A percentile compares a stretch with the other conserved stretches of the same genome.
Conservation (phyloP, 129 eudicot genomes). For the Scalesia atractyloides region DNA sequence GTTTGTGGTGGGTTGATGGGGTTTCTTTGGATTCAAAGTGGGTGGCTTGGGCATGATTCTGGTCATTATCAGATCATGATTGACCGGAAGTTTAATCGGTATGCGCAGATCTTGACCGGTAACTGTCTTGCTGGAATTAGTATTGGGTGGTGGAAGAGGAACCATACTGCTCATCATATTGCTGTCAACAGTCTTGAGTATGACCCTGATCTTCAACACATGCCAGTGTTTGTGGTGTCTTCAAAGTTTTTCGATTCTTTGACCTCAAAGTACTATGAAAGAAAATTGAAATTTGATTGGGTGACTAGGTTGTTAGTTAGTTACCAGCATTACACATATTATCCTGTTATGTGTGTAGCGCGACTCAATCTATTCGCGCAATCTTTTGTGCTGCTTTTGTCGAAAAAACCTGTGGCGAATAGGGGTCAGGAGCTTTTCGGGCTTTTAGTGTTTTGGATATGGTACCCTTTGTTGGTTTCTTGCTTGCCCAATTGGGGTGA, state of each 20-base stretch:
- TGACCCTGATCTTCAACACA: slow-evolving; percentile 72
- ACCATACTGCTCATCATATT: slow-evolving; percentile 75
- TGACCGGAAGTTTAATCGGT: slow-evolving; percentile 27
- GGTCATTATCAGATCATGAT: slow-evolving; percentile 74
- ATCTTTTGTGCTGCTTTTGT: slow-evolving; percentile 46
- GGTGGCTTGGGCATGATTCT: slow-evolving; percentile 85
- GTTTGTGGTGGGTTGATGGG: slow-evolving; percentile 60
- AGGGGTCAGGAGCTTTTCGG: slow-evolving; percentile 54
- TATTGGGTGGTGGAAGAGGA: slow-evolving; percentile 78
- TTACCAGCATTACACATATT: slow-evolving; percentile 64
- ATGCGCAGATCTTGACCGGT: slow-evolving; percentile 50
- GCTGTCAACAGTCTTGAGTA: slow-evolving; percentile 68
- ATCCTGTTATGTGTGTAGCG: slow-evolving; percentile 68
- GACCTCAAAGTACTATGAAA: slow-evolving; percentile 49
- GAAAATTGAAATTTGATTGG: slow-evolving; percentile 50
- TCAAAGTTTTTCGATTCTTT: slow-evolving; percentile 59
- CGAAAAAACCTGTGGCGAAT: slow-evolving; percentile 42
- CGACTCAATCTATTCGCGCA: slow-evolving; percentile 56
- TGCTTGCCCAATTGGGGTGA: slow-evolving; percentile 63
- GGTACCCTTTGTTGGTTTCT: slow-evolving; percentile 71
- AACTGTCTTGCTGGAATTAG: slow-evolving; percentile 73
- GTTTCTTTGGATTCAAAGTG: slow-evolving; percentile 67
- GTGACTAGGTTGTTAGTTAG: slow-evolving; percentile 56
- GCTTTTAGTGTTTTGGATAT: slow-evolving; percentile 53
- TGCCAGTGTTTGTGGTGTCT: slow-evolving; percentile 71